phyloP scores from a whole-genome alignment of 192 early-diverging fungal species.

The Gryganskiella cystojenkinii region DNA sequence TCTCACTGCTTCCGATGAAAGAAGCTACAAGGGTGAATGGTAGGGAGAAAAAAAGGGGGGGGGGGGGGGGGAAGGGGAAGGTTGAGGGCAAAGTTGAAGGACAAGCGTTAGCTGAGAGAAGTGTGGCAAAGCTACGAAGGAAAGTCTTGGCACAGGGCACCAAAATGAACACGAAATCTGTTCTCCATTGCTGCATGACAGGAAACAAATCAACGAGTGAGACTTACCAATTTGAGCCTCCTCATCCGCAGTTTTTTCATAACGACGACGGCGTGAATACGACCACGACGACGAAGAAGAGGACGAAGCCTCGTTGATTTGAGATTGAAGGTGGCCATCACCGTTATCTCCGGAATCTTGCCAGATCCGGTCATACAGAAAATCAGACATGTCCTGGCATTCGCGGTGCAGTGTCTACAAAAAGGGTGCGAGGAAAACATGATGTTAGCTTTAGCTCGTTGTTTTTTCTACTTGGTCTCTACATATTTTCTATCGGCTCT shows the following conservation, averaged over 20 bases:
- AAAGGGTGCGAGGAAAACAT: neutral
- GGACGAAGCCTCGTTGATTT: neutral
- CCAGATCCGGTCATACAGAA: slow-evolving; percentile 41
- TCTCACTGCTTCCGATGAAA: slow-evolving; percentile 28
- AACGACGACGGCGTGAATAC: no score
- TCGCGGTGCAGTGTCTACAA: slow-evolving; percentile 25
- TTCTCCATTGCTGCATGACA: no score
- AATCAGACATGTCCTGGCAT: slow-evolving; percentile 44
- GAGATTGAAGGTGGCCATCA: neutral
- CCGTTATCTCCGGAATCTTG: slow-evolving; percentile 25
- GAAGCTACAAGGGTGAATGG: slow-evolving; percentile 1
- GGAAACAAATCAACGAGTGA: neutral
- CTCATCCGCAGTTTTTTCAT: slow-evolving; percentile 32
- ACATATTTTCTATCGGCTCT: neutral
- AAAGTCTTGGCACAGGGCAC: neutral
- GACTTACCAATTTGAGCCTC: slow-evolving; percentile 44
- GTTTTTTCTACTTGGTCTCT: no score
- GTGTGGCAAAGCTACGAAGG: no score
- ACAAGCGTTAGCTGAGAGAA: neutral
- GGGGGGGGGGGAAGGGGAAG: neutral
- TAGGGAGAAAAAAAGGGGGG: neutral
- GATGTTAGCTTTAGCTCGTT: no score
- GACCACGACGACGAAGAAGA: slow-evolving; percentile 1
- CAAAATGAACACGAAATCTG: neutral
- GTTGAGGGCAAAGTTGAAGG: neutral